Evolutionary conservation across 2,329 filamentous ascomycete species (phyloP), one percentile per base, ranked within the genome.

Genomic region (Rhynchosporium secalis): DNA sequence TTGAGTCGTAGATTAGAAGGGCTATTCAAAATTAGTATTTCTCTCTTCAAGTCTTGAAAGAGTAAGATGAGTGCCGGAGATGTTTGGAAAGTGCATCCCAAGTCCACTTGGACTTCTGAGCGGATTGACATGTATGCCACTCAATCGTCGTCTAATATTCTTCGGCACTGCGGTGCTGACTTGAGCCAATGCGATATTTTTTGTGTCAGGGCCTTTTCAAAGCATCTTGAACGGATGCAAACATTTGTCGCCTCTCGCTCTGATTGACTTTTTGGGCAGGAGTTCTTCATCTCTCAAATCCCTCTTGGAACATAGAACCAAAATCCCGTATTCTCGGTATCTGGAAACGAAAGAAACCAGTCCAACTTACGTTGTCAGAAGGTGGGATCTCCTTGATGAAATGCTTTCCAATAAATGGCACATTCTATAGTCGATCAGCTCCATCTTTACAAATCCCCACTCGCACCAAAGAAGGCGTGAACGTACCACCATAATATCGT

Each of bases 331-430:
- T 20, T 20, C 20, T 20, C 20, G 20, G 20, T 20, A 20, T 20
- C 20, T 20, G 20, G 20, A 20, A 20, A 36, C 33, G 62, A 58
- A 58, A 49, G 51, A 62, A 62, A 54, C 20, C 36, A 20, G n/a
- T 8, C 12, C 58, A 64, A 80, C 84, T 78, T 70, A 87, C 85
- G 77, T 86, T 87, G 77, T 88, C 85, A 64, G 84, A 83, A 63
- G 85, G 78, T 69, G 83, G 80, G 68, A 83, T 70, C 72, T 84
- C 78, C 74, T 82, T 80, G 70, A 78, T 70, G 74, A 80, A 87
- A 75, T 79, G 76, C 55, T 70, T 65, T 67, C 80, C 79, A 63
- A 87, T 66, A 69, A 83, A 65, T 67, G 85, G 85, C 26, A 87
- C 66, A 75, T 84, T 83, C 83, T 86, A 66, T 62, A 51, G 0